These are phyloP conservation scores for Saccharata proteae DNA, from an alignment of 2,329 filamentous ascomycete genomes.

Conservation along the genomic window DNA sequence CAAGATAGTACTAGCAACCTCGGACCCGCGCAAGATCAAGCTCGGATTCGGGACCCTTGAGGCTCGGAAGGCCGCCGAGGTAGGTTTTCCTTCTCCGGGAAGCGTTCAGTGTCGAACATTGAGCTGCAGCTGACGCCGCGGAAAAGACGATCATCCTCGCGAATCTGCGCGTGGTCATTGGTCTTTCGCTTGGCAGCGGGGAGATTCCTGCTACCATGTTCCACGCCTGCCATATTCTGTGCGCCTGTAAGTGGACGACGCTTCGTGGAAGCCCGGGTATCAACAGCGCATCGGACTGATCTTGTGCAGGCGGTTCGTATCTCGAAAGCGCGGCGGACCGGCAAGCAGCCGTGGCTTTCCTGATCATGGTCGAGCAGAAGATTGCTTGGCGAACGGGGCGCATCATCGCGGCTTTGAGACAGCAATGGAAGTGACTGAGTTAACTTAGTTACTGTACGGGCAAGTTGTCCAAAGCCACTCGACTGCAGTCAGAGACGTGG, in stretches of 20 bases:
- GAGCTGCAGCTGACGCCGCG: background rate
- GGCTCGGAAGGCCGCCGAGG: slow-evolving; percentile 5
- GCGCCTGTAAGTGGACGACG: slow-evolving; percentile 4
- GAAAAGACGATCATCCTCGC: slow-evolving; percentile 2
- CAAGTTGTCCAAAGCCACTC: too few relatives aligned
- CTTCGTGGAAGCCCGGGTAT: background rate
- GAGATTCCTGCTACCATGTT: slow-evolving; percentile 3
- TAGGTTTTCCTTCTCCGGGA: background rate
- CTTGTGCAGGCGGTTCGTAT: slow-evolving; percentile 4
- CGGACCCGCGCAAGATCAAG: slow-evolving; percentile 3
- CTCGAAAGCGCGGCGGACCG: slow-evolving; percentile 4
- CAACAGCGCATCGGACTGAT: background rate
- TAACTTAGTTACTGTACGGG: too few relatives aligned
- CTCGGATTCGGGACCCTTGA: slow-evolving; percentile 5
- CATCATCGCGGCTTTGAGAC: slow-evolving; percentile 4
- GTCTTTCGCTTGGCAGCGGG: slow-evolving; percentile 4
- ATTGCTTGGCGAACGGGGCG: slow-evolving; percentile 6
- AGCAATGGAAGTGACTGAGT: slow-evolving; percentile 5
- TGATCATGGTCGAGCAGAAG: slow-evolving; percentile 3
- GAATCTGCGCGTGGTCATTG: slow-evolving; percentile 3
- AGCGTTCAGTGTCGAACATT: background rate
- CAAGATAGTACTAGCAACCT: slow-evolving; percentile 4
- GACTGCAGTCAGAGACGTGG: too few relatives aligned
- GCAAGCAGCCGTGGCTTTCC: slow-evolving; percentile 4
- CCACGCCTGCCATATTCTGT: slow-evolving; percentile 7